phyloP scores from a whole-genome alignment of 1,284 basidiomycete genomes.

The Microbotryum scabiosae region DNA sequence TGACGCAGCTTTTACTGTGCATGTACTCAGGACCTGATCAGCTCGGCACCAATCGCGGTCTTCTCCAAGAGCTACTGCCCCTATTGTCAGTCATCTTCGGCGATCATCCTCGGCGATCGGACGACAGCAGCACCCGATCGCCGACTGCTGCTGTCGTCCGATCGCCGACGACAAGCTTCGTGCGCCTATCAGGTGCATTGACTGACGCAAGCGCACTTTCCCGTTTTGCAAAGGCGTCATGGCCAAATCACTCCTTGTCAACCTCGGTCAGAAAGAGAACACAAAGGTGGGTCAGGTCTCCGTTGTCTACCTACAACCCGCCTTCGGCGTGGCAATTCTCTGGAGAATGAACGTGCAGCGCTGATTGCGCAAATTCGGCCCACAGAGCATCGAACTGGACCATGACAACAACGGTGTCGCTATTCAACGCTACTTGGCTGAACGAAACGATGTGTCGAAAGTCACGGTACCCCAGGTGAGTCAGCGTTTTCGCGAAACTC shows the following conservation, averaged over 20 bases:
- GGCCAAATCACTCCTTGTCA: slow-evolving; percentile 11
- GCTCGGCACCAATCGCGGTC: slow-evolving; percentile 7
- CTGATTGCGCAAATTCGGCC: not conserved
- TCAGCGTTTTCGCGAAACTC: no score
- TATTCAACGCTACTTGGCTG: slow-evolving; percentile 24
- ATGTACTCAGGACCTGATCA: slow-evolving; percentile 4
- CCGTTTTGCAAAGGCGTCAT: not conserved
- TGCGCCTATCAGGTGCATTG: no score
- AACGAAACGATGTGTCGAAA: slow-evolving; percentile 2
- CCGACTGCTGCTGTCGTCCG: no score
- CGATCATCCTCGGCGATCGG: no score
- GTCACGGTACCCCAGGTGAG: slow-evolving; percentile 30
- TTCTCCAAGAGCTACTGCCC: slow-evolving; percentile 27
- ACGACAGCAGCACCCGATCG: no score
- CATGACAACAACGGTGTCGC: slow-evolving; percentile 11
- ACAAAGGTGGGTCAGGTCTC: slow-evolving; percentile 7
- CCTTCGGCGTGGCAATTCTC: no score
- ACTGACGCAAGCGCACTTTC: not conserved
- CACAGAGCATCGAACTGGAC: slow-evolving; percentile 18
- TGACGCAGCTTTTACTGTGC: not conserved
- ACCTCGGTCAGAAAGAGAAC: slow-evolving; percentile 1
- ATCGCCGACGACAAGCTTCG: no score
- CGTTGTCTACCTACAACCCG: no score
- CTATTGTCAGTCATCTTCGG: slow-evolving; percentile 7
- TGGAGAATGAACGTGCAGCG: no score